Evolutionary conservation across 129 eudicot species (phyloP), one percentile per base, ranked within the genome.

Genomic region (Flaveria sonorensis): DNA sequence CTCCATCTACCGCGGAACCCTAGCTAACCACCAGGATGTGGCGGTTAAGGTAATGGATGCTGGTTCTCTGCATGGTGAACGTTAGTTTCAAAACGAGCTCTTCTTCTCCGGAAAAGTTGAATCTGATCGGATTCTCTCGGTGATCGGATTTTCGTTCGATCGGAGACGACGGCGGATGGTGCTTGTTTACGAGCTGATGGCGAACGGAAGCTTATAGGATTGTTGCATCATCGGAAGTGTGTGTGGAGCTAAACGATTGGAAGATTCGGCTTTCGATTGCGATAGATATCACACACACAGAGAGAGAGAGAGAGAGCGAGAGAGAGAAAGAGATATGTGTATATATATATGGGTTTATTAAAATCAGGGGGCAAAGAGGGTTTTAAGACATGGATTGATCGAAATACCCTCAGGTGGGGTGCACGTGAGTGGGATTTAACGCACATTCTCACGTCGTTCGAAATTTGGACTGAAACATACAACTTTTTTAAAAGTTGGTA

Each of bases 1-100:
- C 60, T 86, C 99, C 19, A 97, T 94, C 28, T 94, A 84, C 79
- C 82, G 89, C 0, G 97, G 84, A 18, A 84, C 89, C 61, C 83
- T 94, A 78, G 30, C 14, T 67, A 86, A 76, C 40, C 60, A 74
- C 68, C 83, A 13, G 57, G 28, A 60, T n/a, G 82, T 87, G 14
- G 98, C 98, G 1, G 97, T 90, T n/a, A 93, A 93, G 82, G 83
- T 90, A 23, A 87, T 93, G 93, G 98, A 91, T 76, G 70, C 93
- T 1, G 98, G 97, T 51, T 93, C 98, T 45, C 82, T 93, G 18
- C 98, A 93, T 57, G 97, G 96, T 19, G 98, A 93, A 80, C 96
- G 97, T 32, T 97, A 93, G 75, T 94, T 94, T 73, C 97, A 94
- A 47, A 94, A 91, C 86, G 99, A 94, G 78, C 73, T 94, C 23